These are phyloP conservation scores for Suillus weaverae DNA, from an alignment of 768 basidiomycete species.

Conservation along the genomic window DNA sequence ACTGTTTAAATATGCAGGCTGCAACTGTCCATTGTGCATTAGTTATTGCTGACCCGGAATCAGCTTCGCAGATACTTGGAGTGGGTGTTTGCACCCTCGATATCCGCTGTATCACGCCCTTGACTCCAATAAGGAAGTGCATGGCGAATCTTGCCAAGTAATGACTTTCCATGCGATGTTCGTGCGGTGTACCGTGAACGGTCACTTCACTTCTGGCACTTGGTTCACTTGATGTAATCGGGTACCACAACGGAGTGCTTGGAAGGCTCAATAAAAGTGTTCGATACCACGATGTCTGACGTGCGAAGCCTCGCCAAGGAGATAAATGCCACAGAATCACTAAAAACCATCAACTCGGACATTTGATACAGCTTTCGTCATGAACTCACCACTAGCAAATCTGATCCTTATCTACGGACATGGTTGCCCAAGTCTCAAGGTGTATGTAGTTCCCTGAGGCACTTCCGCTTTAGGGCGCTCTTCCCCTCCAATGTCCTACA, in stretches of 20 bases:
- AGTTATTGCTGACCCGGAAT: not conserved
- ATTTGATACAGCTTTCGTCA: not conserved
- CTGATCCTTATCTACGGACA: not conserved
- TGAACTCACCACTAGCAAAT: not conserved
- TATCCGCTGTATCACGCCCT: not conserved
- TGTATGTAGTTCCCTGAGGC: not conserved
- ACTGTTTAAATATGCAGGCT: not conserved
- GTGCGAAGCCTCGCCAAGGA: not conserved
- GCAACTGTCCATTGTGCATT: not conserved
- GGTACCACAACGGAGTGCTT: not conserved
- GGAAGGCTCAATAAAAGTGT: not conserved
- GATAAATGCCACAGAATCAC: not conserved
- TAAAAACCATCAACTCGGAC: not conserved
- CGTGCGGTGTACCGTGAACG: not conserved
- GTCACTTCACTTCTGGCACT: conserved; percentile 3
- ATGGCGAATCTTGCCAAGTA: conserved; percentile 4
- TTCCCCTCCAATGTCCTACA: not conserved
- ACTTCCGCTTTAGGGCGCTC: not conserved
- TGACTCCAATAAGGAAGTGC: not conserved
- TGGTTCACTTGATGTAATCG: not conserved
- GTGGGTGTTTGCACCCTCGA: not conserved
- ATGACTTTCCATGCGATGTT: not conserved
- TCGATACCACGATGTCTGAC: not conserved
- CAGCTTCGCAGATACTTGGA: not conserved
- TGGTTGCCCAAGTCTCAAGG: not conserved